phyloP scores from a whole-genome alignment of 2,329 filamentous ascomycete species.

The Alternaria solani region DNA sequence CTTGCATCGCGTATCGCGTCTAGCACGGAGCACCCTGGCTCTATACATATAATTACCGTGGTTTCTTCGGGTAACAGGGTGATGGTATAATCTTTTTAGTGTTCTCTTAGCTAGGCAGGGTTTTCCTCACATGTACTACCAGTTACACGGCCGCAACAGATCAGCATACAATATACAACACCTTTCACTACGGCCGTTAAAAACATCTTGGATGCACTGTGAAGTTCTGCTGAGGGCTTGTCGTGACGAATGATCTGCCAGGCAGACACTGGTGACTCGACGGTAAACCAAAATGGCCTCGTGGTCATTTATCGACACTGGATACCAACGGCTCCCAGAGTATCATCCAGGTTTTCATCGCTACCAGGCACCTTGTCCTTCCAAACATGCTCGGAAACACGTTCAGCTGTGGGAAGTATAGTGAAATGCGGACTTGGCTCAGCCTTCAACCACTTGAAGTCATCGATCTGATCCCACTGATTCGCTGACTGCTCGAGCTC shows the following conservation, averaged over 20 bases:
- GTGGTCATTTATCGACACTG: slow-evolving; percentile 1
- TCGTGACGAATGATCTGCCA: neutral
- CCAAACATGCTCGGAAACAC: slow-evolving; percentile 72
- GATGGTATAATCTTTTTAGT: slow-evolving; percentile 30
- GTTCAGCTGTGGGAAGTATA: slow-evolving; percentile 67
- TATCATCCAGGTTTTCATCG: slow-evolving; percentile 22
- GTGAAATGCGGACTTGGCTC: slow-evolving; percentile 90
- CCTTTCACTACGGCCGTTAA: slow-evolving; percentile 26
- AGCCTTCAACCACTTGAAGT: slow-evolving; percentile 95
- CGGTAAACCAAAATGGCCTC: neutral
- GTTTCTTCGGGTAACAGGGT: slow-evolving; percentile 18
- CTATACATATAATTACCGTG: slow-evolving; percentile 31
- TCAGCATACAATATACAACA: slow-evolving; percentile 38
- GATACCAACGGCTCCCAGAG: slow-evolving; percentile 19
- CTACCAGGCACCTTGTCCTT: slow-evolving; percentile 56
- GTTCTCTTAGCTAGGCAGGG: slow-evolving; percentile 35
- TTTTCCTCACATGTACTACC: slow-evolving; percentile 41
- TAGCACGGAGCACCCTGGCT: slow-evolving; percentile 25
- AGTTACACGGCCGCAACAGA: slow-evolving; percentile 36
- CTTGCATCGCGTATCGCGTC: slow-evolving; percentile 28
- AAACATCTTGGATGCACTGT: slow-evolving; percentile 7
- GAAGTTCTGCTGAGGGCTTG: neutral
- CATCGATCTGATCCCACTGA: slow-evolving; percentile 89
- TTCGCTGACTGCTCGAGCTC: slow-evolving; percentile 57
- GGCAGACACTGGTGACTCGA: neutral